Conservation (phyloP, 1,284 basidiomycete species). For the Sporisorium iseilematis-ciliati region DNA sequence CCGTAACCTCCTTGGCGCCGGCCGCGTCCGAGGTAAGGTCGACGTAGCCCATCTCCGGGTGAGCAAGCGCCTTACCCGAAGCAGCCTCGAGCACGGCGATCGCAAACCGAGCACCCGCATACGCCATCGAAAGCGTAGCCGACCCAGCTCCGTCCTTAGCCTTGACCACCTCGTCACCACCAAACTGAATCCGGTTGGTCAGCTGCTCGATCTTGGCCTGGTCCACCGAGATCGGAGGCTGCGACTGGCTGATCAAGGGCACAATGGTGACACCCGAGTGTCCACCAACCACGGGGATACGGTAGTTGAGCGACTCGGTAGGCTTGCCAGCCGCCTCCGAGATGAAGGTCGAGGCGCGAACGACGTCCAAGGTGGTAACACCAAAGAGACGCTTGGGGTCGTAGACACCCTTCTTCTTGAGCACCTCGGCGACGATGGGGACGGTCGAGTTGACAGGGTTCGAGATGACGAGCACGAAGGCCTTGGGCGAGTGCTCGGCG, state of each 20-base stretch:
- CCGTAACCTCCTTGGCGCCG: slow-evolving; percentile 61
- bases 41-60: slow-evolving; percentile 66
- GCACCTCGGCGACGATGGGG: slow-evolving; percentile 92
- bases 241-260: slow-evolving; percentile 87
- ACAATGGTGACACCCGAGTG: slow-evolving; percentile 97
- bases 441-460: slow-evolving; percentile 97
- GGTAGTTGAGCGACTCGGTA: slow-evolving; percentile 73
- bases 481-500: slow-evolving; percentile 86
- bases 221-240: slow-evolving; percentile 59
- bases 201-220: slow-evolving; percentile 75
- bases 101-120: slow-evolving; percentile 72
- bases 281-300: slow-evolving; percentile 91
- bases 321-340: slow-evolving; percentile 81
- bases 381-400: slow-evolving; percentile 86
- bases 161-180: slow-evolving; percentile 91
- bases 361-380: slow-evolving; percentile 97
- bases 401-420: slow-evolving; percentile 91
- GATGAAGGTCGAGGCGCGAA: slow-evolving; percentile 95
- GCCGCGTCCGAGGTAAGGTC: slow-evolving; percentile 61
- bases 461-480: slow-evolving; percentile 94
- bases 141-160: slow-evolving; percentile 90
- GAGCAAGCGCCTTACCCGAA: slow-evolving; percentile 53
- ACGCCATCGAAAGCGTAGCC: slow-evolving; percentile 94
- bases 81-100: slow-evolving; percentile 65
- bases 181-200: slow-evolving; percentile 88